Percentiles rank a stretch among this genome's conserved stretches.
Conservation (phyloP, 169 alveolate genomes). For the Eimeria maxima region DNA sequence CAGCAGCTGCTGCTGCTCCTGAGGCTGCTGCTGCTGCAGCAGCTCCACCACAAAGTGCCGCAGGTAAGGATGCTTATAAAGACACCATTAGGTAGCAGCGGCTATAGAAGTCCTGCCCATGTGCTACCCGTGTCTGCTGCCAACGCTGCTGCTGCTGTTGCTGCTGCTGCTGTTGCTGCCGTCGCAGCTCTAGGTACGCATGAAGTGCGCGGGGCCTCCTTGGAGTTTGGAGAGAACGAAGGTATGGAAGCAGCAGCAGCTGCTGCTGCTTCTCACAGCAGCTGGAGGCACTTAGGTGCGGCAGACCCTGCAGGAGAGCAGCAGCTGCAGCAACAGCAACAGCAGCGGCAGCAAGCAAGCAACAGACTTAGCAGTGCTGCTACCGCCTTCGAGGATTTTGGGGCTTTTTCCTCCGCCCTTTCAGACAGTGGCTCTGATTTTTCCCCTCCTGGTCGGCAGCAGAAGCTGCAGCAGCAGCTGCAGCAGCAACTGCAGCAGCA, state of each 20-base stretch:
- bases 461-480: slow-evolving; percentile 22
- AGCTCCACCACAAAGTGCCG: not conserved
- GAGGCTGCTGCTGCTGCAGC: slow-evolving; percentile 26
- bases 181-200: not conserved
- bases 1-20: slow-evolving; percentile 44
- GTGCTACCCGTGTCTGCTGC: no score
- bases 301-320: slow-evolving; percentile 1
- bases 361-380: slow-evolving; percentile 31
- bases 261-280: not conserved
- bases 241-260: not conserved
- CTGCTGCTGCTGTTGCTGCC: slow-evolving; percentile 22
- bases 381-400: slow-evolving; percentile 43
- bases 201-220: not conserved
- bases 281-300: not conserved
- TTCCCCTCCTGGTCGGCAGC: slow-evolving; percentile 5
- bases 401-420: slow-evolving; percentile 31
- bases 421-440: slow-evolving; percentile 32
- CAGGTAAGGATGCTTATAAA: not conserved
- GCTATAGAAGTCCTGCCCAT: not conserved
- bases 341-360: not conserved
- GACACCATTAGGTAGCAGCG: not conserved
- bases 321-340: slow-evolving; percentile 48
- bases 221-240: not conserved
- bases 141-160: not conserved
- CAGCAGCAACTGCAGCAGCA: slow-evolving; percentile 18